Conservation (phyloP, 2,329 filamentous ascomycete genomes). For the Diaporthe velutina region DNA sequence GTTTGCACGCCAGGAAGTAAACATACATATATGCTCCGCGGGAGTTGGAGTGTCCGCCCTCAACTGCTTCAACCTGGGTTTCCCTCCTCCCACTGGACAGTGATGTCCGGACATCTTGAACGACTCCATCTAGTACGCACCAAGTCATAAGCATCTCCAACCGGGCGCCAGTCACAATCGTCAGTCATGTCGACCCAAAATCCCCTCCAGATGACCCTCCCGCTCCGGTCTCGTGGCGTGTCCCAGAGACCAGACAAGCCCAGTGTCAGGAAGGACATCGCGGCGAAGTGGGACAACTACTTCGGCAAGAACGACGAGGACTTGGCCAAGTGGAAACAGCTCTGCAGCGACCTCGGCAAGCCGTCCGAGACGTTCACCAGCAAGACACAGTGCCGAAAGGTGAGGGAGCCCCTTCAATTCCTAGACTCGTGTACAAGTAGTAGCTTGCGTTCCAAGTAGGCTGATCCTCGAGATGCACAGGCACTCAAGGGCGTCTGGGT, state of each 20-base stretch:
- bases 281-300: constrained; percentile 47
- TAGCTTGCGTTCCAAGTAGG: background rate
- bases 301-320: constrained; percentile 46
- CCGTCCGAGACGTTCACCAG: constrained; percentile 51
- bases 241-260: constrained; percentile 26
- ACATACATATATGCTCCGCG: background rate
- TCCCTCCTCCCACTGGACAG: background rate
- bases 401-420: constrained; percentile 43
- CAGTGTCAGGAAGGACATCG: constrained; percentile 9
- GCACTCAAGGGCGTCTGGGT: constrained; percentile 57
- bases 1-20: background rate
- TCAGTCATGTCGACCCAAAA: background rate
- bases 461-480: constrained; percentile 48
- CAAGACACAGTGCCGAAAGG: constrained; percentile 60
- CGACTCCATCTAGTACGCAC: background rate
- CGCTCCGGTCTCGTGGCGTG: background rate
- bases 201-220: background rate
- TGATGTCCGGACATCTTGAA: background rate
- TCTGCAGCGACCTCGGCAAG: constrained; percentile 60
- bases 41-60: background rate
- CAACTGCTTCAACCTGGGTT: background rate
- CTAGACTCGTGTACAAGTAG: background rate
- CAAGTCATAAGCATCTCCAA: background rate
- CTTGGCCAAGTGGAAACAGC: constrained; percentile 58
- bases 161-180: background rate